These are phyloP conservation scores for Psidium guajava DNA, from an alignment of 345 rosid genomes.

Conservation along the genomic window DNA sequence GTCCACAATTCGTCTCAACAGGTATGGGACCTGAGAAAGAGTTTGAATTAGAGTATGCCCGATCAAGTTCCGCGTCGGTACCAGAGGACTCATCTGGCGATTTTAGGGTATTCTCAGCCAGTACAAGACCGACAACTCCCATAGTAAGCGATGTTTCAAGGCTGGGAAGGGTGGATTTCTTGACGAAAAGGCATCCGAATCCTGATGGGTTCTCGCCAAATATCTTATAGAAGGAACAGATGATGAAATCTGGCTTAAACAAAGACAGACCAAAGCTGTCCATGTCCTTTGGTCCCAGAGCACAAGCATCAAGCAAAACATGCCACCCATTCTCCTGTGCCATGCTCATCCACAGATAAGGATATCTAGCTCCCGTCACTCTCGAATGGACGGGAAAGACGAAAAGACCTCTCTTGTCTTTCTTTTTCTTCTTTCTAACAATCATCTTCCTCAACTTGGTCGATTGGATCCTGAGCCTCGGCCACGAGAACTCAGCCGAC, in stretches of 20 bases:
- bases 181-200: constrained; percentile 86
- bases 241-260: constrained; percentile 71
- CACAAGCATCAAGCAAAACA: constrained; percentile 82
- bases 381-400: constrained; percentile 90
- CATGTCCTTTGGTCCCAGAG: constrained; percentile 92
- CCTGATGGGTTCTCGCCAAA: constrained; percentile 94
- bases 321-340: constrained; percentile 96
- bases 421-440: constrained; percentile 41
- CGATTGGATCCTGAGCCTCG: constrained; percentile 62
- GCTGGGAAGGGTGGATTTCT: constrained; percentile 50
- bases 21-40: constrained; percentile 33
- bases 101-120: constrained; percentile 22
- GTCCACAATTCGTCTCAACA: constrained; percentile 3
- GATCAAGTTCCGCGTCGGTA: background rate
- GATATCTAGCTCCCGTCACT: constrained; percentile 79
- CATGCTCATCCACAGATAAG: constrained; percentile 77
- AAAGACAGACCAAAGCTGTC: constrained; percentile 88
- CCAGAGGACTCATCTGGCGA: constrained; percentile 25
- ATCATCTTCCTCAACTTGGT: constrained; percentile 55
- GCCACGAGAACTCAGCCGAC: constrained; percentile 93
- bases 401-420: constrained; percentile 60
- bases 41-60: constrained; percentile 17
- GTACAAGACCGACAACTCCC: constrained; percentile 72
- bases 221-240: constrained; percentile 83
- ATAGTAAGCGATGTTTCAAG: constrained; percentile 39